Evolutionary conservation across 2,329 filamentous ascomycete genomes (phyloP), one percentile per base, ranked within the genome.

Genomic region (Onygena corvina): DNA sequence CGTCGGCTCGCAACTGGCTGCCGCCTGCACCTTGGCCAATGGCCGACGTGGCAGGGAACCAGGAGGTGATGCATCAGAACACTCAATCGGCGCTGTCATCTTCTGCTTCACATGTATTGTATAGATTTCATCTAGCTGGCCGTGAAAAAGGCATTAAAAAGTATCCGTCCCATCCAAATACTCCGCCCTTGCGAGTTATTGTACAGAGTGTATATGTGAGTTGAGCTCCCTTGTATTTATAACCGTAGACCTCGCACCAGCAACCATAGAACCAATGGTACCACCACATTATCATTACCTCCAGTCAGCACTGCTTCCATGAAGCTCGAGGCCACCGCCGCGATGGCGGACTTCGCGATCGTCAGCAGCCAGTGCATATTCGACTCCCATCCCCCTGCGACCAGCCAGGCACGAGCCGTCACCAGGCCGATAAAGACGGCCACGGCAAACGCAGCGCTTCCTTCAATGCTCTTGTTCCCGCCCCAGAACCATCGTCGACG

Each of bases 231-330:
- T n/a, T n/a, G n/a, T 8, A 14, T 50, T 42, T 52, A 60, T 38
- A 62, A 48, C 52, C 56, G 76, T 52, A 90, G 66, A 16, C 86
- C 86, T 67, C 90, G 84, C 33, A 94, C 88, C 59, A 94, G 81
- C 52, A 89, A 77, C 92, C 92, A 98, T 53, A 98, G 69, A 46
- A 94, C 81, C 50, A 98, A 80, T 3, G 92, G 92, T 55, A 96
- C 90, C 55, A 96, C 83, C 14, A 98, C 92, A 72, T 98, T 98
- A 73, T 98, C 92, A 66, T 98, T 98, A 25, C 90, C 92, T 1
- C 92, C 92, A 11, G 92, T 96, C 55, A 98, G 70, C 42, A 95
- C 90, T 21, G 92, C 89, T 70, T 98, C 92, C 47, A 92, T 94
- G 57, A 95, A 74, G 66, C 89, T 95, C 23, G 89, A 86, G 51